phyloP scores from a whole-genome alignment of 371 early-diverging fungal species.

The Capillidium heterosporum region DNA sequence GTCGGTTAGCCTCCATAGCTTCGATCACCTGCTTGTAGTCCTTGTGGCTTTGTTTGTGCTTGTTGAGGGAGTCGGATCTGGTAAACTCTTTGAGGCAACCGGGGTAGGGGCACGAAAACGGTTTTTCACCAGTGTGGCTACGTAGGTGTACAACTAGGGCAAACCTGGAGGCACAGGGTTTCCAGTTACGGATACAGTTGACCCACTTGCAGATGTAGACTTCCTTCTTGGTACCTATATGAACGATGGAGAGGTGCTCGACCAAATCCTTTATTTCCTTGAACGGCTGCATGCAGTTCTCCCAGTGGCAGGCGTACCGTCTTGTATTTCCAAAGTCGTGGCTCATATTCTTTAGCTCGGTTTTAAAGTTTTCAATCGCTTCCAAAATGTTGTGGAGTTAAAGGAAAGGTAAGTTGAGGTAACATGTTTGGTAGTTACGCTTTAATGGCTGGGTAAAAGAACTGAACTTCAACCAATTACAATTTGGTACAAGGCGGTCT shows the following conservation, averaged over 20 bases:
- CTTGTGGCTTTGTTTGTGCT: neutral
- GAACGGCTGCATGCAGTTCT: slow-evolving; percentile 20
- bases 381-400: no score
- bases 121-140: slow-evolving; percentile 49
- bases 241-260: slow-evolving; percentile 36
- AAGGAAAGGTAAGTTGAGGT: no score
- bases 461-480: no score
- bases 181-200: slow-evolving; percentile 31
- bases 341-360: neutral
- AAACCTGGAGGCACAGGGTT: slow-evolving; percentile 39
- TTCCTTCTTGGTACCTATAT: slow-evolving; percentile 42
- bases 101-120: slow-evolving; percentile 26
- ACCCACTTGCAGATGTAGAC: slow-evolving; percentile 41
- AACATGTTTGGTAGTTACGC: no score
- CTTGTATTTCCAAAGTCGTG: neutral
- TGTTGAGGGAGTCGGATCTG: slow-evolving; percentile 7
- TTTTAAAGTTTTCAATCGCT: no score
- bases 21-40: neutral
- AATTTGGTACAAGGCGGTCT: no score
- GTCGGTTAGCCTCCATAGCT: neutral
- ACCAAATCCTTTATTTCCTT: slow-evolving; percentile 21
- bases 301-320: slow-evolving; percentile 24
- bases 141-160: slow-evolving; percentile 44
- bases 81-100: slow-evolving; percentile 18
- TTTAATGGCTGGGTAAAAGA: no score